phyloP scores from a whole-genome alignment of 164 flowering plant species.

The Tetrastigma voinierianum region DNA sequence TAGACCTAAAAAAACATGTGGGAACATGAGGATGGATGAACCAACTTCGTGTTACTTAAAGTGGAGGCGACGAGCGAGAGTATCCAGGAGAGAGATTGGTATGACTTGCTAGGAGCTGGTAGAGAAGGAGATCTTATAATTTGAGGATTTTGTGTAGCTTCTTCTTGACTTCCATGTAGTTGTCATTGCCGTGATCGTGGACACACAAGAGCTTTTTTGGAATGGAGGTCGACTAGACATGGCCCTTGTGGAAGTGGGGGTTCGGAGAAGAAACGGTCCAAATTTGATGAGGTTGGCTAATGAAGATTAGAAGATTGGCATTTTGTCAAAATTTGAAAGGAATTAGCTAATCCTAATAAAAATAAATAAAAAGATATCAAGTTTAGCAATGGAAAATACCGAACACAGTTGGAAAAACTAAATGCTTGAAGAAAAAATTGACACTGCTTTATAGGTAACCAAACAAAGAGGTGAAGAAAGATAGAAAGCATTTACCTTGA shows the following conservation, averaged over 20 bases:
- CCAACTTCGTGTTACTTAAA: constrained; percentile 77
- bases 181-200: constrained; percentile 83
- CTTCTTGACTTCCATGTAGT: constrained; percentile 94
- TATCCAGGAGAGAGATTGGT: constrained; percentile 58
- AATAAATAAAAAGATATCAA: no score
- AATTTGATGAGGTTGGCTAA: not conserved
- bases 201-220: constrained; percentile 74
- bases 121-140: constrained; percentile 67
- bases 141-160: constrained; percentile 72
- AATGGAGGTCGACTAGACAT: constrained; percentile 76
- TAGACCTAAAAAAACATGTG: constrained; percentile 73
- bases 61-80: constrained; percentile 78
- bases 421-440: no score
- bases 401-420: no score
- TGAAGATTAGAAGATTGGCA: no score
- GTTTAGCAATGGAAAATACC: no score
- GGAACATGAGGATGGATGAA: constrained; percentile 84
- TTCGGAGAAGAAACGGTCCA: constrained; percentile 1
- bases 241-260: constrained; percentile 16
- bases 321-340: no score
- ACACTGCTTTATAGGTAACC: no score
- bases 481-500: no score
- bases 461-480: no score
- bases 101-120: constrained; percentile 58
- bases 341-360: no score